phyloP scores from a whole-genome alignment of 2,329 filamentous ascomycete species.

The Knufia fluminis region DNA sequence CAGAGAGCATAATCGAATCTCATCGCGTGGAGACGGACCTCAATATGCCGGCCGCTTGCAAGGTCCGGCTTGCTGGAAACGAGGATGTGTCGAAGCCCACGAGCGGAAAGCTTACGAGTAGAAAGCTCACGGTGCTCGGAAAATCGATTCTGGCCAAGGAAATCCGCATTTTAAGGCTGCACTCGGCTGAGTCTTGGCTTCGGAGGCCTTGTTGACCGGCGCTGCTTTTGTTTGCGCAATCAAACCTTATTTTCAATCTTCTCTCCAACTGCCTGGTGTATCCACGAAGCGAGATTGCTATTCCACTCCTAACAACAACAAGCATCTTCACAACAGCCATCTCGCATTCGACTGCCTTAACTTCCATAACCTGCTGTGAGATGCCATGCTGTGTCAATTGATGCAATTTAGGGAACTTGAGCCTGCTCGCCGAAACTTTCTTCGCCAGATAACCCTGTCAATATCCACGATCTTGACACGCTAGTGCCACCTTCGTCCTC shows the following conservation, averaged over 20 bases:
- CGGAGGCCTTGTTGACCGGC: neutral
- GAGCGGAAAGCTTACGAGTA: too few species aligned
- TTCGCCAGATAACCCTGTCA: neutral
- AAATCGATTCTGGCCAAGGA: neutral
- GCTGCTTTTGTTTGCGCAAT: constrained; percentile 5
- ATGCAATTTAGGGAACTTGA: constrained; percentile 6
- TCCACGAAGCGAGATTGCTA: constrained; percentile 5
- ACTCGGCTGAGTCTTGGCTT: constrained; percentile 5
- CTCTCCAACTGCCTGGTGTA: constrained; percentile 1
- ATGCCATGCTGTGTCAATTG: neutral
- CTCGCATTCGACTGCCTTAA: neutral
- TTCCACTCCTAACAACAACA: neutral
- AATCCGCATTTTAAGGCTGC: too few species aligned
- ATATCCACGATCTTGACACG: constrained; percentile 2
- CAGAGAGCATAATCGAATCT: neutral
- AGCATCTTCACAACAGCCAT: neutral
- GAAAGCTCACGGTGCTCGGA: neutral
- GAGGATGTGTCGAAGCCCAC: too few species aligned
- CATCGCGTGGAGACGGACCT: neutral
- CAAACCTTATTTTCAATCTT: constrained; percentile 1
- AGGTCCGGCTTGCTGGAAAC: too few species aligned
- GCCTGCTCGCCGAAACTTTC: neutral
- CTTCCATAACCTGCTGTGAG: neutral
- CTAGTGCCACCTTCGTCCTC: constrained; percentile 1
- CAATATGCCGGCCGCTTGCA: too few species aligned